phyloP scores from a whole-genome alignment of 2,329 filamentous ascomycete genomes.

The Aaosphaeria arxii region DNA sequence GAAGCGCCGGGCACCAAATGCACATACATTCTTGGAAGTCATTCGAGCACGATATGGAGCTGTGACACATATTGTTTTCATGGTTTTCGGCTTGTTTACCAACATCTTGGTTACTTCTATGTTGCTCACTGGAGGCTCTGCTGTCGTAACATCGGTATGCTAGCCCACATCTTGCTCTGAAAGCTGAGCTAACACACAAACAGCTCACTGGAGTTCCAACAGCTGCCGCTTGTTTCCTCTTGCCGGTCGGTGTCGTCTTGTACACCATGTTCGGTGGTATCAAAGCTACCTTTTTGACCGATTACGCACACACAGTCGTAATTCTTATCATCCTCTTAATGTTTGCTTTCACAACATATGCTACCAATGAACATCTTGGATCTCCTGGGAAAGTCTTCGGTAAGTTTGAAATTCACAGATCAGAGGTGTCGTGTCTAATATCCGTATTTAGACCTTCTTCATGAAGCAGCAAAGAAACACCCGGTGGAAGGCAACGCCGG shows the following conservation, averaged over 20 bases:
- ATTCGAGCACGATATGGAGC: conserved; percentile 77
- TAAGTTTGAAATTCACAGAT: conserved; percentile 46
- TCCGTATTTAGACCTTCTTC: conserved; percentile 11
- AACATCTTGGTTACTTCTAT: conserved; percentile 84
- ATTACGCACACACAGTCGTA: conserved; percentile 83
- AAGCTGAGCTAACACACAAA: conserved; percentile 35
- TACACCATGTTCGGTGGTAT: conserved; percentile 77
- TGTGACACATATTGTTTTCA: conserved; percentile 72
- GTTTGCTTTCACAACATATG: conserved; percentile 80
- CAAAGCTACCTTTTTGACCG: conserved; percentile 69
- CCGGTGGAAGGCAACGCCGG: conserved; percentile 77
- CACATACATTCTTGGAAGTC: conserved; percentile 80
- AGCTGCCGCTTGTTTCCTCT: conserved; percentile 77
- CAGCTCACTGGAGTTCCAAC: conserved; percentile 72
- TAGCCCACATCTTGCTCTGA: not conserved
- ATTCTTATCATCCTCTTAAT: conserved; percentile 81
- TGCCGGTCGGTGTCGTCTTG: conserved; percentile 75
- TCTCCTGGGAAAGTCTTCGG: conserved; percentile 78
- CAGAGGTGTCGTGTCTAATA: too few species aligned
- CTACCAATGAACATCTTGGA: conserved; percentile 68
- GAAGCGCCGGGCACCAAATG: conserved; percentile 82
- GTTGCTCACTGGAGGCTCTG: conserved; percentile 80
- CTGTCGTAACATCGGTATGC: conserved; percentile 50
- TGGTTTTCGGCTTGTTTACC: conserved; percentile 77
- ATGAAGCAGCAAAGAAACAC: conserved; percentile 64